Base-by-base conservation (phyloP, 2,329 filamentous ascomycete species). In the Botrytis hyacinthi region DNA sequence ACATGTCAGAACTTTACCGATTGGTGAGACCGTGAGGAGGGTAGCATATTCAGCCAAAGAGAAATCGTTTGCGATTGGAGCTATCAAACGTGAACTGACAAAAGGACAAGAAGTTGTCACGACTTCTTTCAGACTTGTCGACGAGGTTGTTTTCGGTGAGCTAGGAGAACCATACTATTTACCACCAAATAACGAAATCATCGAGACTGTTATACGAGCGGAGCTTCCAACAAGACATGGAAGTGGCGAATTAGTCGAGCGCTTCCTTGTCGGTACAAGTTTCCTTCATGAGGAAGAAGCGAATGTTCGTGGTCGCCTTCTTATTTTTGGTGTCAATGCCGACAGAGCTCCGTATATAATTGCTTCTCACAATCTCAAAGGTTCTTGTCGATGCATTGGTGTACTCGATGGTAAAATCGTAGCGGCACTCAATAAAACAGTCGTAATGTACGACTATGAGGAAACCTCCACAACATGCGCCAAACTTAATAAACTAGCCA, bases 221-320 rank as follows among this genome's bases (percentile, higher is more conserved):
- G 89, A 93, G 77, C 86, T 98, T 20, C 86, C 87, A 3, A 91
- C 87, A 51, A 86, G 86, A 4, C 85, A 87, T 70, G 86, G 86
- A 26, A 84, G 87, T 46, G 85, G 86, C 32, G 83, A 85, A 22
- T 79, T 79, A 85, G 87, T 87, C 0, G 95, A 98, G 81, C 87
- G 94, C 60, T 98, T 98, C 79, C 85, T 98, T n/a, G 89, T 98
- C 10, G 96, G 96, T 10, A 98, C 96, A 0, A 93, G 93, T 72
- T 95, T 92, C 26, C 72, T 78, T 61, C 90, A 37, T 63, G 88
- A 89, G 14, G 85, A 87, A 16, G 83, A 83, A 4, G 82, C 86
- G 29, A 84, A 86, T 22, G 85, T 86, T n/a, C 86, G 89, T 54
- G 96, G 96, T 0, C 90, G 95, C 20, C 93, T 99, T 22, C 81